Evolutionary conservation across 176 grass and related monocot genomes (phyloP), one percentile per base, ranked within the genome.

Genomic region (Cenchrus fungigraminus): DNA sequence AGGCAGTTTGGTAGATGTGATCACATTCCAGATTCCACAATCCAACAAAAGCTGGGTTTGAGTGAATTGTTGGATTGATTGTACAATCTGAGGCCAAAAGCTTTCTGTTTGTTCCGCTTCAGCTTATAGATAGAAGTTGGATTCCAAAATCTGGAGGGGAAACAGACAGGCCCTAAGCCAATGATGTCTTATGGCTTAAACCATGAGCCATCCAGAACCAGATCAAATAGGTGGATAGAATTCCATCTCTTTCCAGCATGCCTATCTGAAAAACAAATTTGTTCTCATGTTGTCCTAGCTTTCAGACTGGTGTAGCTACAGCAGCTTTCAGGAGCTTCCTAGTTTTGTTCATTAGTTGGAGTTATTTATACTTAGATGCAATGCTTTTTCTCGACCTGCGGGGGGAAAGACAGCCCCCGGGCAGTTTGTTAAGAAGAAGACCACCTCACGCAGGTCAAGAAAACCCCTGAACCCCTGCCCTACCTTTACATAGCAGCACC

Each of bases 261-360:
- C 32, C 32, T 56, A 15, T 56, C 51, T 40, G 53, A 58, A 57
- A 76, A 58, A 44, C 0, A 3, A 20, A n/a, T 37, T 77, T 60
- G 28, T 28, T 29, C 80, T 47, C 53, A 71, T 52, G 52, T 22
- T 82, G 22, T 4, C 20, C 12, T 58, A 71, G 52, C 20, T 8
- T 45, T 13, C 66, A 43, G 32, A 71, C 37, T 43, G 52, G 32
- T 43, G 11, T 66, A 80, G 17, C 47, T 53, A 67, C 47, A 25
- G 25, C 59, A 20, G n/a, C 9, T 85, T 68, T 68, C 50, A 57
- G 64, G 28, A 74, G 25, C 32, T 80, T 80, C 10, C 34, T 47
- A 75, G 22, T 58, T 47, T 66, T 20, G 8, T 49, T 34, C 62
- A 49, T n/a, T 65, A 29, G 14, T 80, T 34, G 2, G 19, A 34